Percentiles rank a stretch among this genome's conserved stretches.
phyloP scores from a whole-genome alignment of 2,329 filamentous ascomycete genomes.

The Triangularia verruculosa region DNA sequence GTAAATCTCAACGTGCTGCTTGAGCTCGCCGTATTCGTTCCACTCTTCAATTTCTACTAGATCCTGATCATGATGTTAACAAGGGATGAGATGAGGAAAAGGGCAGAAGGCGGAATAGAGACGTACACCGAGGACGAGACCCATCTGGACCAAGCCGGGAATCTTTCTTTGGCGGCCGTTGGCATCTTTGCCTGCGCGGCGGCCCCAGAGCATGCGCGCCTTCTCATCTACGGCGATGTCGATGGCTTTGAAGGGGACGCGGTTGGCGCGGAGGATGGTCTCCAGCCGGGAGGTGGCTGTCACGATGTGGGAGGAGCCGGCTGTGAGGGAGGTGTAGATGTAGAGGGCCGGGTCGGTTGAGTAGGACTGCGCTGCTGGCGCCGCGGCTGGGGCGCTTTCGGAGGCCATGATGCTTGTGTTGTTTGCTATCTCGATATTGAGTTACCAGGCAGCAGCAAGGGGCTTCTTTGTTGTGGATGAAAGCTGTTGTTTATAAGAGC shows the following conservation, averaged over 20 bases:
- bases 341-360: conserved; percentile 68
- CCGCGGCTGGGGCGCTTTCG: conserved; percentile 11
- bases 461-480: not conserved
- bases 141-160: conserved; percentile 84
- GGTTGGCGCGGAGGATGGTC: conserved; percentile 92
- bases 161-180: conserved; percentile 68
- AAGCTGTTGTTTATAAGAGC: not conserved
- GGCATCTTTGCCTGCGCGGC: conserved; percentile 71
- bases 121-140: conserved; percentile 79
- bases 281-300: conserved; percentile 94
- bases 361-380: conserved; percentile 23
- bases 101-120: not conserved
- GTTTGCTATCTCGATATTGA: not conserved
- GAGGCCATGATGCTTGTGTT: conserved; percentile 14
- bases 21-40: conserved; percentile 97
- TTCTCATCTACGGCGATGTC: conserved; percentile 89
- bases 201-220: conserved; percentile 83
- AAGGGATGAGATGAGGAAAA: conserved; percentile 12
- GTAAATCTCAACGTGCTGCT: conserved; percentile 73
- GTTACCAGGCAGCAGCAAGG: not conserved
- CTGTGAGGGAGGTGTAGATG: conserved; percentile 93
- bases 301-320: conserved; percentile 92
- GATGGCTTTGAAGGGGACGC: conserved; percentile 87
- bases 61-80: conserved; percentile 55
- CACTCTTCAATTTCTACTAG: conserved; percentile 94